Conservation (phyloP, 1,139 yeast species). For the Blastobotrys malaysiensis region DNA sequence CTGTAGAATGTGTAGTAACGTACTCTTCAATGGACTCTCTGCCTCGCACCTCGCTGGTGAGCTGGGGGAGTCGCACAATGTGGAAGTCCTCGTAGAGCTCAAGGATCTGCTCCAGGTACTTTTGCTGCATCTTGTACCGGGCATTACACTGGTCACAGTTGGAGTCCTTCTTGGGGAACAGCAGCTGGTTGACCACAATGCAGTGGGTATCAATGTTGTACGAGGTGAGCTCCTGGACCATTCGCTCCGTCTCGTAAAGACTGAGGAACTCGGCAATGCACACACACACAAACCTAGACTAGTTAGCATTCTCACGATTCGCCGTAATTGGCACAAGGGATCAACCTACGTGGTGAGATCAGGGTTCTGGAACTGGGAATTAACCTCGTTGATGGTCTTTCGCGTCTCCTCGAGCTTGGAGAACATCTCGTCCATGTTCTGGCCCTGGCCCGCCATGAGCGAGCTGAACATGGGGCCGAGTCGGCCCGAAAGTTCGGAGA, state of each 20-base stretch:
- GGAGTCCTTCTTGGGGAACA: constrained; percentile 62
- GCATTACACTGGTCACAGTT: constrained; percentile 86
- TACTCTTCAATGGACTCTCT: constrained; percentile 65
- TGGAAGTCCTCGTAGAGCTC: constrained; percentile 95
- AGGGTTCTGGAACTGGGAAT: constrained; percentile 91
- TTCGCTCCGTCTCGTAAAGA: constrained; percentile 91
- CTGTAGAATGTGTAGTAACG: not conserved
- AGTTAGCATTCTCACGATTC: not conserved
- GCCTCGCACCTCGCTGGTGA: constrained; percentile 93
- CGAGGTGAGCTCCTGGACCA: constrained; percentile 91
- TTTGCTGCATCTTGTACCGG: constrained; percentile 93
- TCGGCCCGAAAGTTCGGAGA: constrained; percentile 77
- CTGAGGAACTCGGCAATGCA: constrained; percentile 96
- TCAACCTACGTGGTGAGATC: constrained; percentile 70
- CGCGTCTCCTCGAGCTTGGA: constrained; percentile 79
- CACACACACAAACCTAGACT: constrained; percentile 67
- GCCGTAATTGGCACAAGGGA: not conserved
- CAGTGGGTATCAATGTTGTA: constrained; percentile 96
- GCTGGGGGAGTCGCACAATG: constrained; percentile 87
- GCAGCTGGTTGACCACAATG: constrained; percentile 87
- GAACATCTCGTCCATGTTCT: constrained; percentile 71
- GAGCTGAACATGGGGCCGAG: constrained; percentile 88
- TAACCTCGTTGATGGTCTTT: constrained; percentile 77
- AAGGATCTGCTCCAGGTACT: constrained; percentile 88
- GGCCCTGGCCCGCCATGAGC: constrained; percentile 51